Evolutionary conservation across 192 early-diverging fungal species (phyloP), one percentile per base, ranked within the genome.

Genomic region (Gonapodya prolifera): DNA sequence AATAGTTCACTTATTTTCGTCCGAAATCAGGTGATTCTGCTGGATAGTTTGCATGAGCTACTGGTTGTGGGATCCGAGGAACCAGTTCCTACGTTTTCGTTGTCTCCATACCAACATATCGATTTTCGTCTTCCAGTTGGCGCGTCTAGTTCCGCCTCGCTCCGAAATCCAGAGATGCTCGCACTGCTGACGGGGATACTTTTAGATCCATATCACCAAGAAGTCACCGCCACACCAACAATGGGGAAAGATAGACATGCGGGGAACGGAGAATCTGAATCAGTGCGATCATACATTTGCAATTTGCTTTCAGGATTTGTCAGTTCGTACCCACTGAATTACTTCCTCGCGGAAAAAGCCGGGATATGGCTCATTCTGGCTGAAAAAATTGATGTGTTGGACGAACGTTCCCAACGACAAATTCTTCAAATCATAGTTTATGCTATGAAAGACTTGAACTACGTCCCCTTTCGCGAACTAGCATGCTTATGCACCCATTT

Each of bases 401-500:
- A 61, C 23, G 45, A 61, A 61, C 8, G 8, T 23, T 61, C 71
- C 71, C 71, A 73, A 32, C 16, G 32, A 32, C 18, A 73, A 32
- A 13, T 73, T 8, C 18, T 73, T 18, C 71, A 73, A 73, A 18
- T 73, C 28, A 32, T 73, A 13, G 71, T 30, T 8, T 73, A 73
- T 29, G 16, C 71, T 13, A 18, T 73, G 28, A 73, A 30, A 8
- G 71, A 73, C 8, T 29, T 73, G 28, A 73, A 73, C 32, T 73
- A 73, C 31, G 71, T 73, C 31, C 71, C 71, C 8, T 73, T 73
- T 29, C 18, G 32, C 2, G 71, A 73, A 32, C 18, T 73, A 8
- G 71, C 71, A 32, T 73, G 71, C 31, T 73, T 73, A 29, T 73
- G 71, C 71, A 73, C 32, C 16, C 71, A 73, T 32, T 73, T 73